These are phyloP conservation scores for Colletotrichum sp. DNA, from an alignment of 2,329 filamentous ascomycete species.

Conservation along the genomic window DNA sequence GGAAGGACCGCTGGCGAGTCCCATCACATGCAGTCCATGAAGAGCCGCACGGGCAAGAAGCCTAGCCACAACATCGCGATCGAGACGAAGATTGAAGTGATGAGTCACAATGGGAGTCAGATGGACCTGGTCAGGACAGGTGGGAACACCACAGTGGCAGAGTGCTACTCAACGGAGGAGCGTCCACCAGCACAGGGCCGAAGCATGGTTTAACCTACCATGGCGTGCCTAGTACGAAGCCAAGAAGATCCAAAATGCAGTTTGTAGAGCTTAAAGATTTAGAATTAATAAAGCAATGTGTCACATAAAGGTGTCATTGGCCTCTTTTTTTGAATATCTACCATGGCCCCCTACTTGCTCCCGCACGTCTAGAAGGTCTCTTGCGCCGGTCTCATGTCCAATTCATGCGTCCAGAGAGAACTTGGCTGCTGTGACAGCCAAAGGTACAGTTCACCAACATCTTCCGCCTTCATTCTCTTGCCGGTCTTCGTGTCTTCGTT, in stretches of 20 bases:
- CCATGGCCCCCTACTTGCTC: background rate
- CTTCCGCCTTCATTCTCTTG: conserved; percentile 63
- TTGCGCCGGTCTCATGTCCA: conserved; percentile 21
- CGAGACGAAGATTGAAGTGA: background rate
- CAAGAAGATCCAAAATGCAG: background rate
- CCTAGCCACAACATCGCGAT: background rate
- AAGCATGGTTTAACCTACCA: background rate
- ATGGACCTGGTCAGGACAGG: background rate
- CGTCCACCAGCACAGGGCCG: background rate
- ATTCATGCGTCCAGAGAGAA: conserved; percentile 20
- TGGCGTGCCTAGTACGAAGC: background rate
- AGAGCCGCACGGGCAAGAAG: background rate
- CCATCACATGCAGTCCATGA: background rate
- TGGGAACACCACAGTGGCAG: background rate
- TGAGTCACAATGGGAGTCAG: background rate
- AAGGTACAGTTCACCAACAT: conserved; percentile 61
- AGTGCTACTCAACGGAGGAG: background rate
- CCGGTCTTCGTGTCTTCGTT: conserved; percentile 51
- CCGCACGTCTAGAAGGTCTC: conserved; percentile 9
- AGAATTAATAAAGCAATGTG: background rate
- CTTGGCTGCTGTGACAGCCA: conserved; percentile 34
- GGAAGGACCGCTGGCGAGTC: background rate
- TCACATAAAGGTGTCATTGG: background rate
- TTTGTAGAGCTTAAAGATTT: background rate
- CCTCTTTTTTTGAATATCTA: background rate